Percentiles rank a stretch among this genome's conserved stretches.
phyloP scores from a whole-genome alignment of 139 green algal species.

The Coelastrella sp. region DNA sequence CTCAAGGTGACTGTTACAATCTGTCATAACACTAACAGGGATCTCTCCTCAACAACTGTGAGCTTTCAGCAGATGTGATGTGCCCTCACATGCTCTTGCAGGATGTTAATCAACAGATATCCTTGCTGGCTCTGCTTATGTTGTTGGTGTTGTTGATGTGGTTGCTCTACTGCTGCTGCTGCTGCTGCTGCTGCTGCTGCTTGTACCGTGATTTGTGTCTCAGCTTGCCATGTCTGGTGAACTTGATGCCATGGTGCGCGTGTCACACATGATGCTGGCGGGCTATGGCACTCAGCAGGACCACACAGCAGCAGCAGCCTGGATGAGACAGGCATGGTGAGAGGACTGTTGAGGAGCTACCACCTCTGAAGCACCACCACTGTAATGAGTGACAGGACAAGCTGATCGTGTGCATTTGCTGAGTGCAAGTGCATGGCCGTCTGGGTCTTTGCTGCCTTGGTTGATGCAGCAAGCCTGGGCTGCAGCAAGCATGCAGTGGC shows the following conservation, averaged over 20 bases:
- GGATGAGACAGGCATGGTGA: constrained; percentile 54
- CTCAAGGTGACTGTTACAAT: constrained; percentile 23
- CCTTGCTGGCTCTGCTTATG: not conserved
- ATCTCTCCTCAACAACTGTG: not conserved
- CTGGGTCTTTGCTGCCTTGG: too few relatives aligned
- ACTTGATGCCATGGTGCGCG: constrained; percentile 40
- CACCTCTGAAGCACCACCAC: too few relatives aligned
- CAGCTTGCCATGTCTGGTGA: constrained; percentile 51
- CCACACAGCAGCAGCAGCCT: constrained; percentile 38
- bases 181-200: not conserved
- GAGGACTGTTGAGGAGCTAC: not conserved
- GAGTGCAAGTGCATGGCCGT: too few relatives aligned
- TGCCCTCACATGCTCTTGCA: not conserved
- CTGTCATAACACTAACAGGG: not conserved
- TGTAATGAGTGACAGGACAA: too few relatives aligned
- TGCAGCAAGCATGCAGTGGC: not conserved
- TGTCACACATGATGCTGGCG: constrained; percentile 54
- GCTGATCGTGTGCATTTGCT: too few relatives aligned
- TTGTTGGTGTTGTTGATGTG: not conserved
- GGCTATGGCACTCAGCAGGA: constrained; percentile 50
- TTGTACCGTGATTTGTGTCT: not conserved
- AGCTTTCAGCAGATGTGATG: too few relatives aligned
- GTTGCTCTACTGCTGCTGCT: not conserved
- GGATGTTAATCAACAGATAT: not conserved
- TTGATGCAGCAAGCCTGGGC: too few relatives aligned